Percentiles rank a stretch among this genome's conserved stretches.
phyloP scores from a whole-genome alignment of 148 eudicot species.

The Rhododendron molle region DNA sequence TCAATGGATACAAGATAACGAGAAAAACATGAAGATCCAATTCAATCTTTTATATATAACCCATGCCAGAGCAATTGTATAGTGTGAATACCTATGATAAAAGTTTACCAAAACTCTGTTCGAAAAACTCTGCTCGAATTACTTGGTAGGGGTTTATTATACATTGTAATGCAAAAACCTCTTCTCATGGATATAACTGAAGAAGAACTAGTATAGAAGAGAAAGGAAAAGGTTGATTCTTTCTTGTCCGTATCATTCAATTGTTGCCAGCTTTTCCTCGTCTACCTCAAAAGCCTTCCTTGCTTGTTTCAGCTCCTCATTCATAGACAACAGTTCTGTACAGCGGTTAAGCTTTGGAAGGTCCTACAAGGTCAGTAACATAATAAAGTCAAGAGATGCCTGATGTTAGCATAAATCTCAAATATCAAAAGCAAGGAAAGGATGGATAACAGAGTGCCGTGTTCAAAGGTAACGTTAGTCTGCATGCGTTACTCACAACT shows the following conservation, averaged over 20 bases:
- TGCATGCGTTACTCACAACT: not conserved
- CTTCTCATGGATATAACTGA: not conserved
- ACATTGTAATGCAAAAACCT: not conserved
- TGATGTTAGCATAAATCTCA: not conserved
- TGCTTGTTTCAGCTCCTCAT: conserved; percentile 96
- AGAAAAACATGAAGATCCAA: not conserved
- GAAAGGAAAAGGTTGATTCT: not conserved
- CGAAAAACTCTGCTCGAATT: not conserved
- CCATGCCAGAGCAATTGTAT: not conserved
- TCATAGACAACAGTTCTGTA: conserved; percentile 80
- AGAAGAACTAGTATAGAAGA: not conserved
- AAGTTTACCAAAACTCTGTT: not conserved
- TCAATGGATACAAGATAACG: not conserved
- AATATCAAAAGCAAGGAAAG: not conserved
- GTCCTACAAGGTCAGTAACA: conserved; percentile 41
- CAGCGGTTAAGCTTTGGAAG: conserved; percentile 79
- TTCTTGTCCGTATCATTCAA: conserved; percentile 32
- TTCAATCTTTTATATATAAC: not conserved
- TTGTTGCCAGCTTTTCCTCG: conserved; percentile 74
- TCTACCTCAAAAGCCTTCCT: conserved; percentile 92
- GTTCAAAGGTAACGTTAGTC: not conserved
- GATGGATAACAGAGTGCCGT: not conserved
- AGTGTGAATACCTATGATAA: not conserved
- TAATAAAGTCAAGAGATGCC: not conserved
- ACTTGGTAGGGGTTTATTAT: not conserved